A percentile compares a stretch with the other conserved stretches of the same genome.
phyloP scores from a whole-genome alignment of 2,329 filamentous ascomycete species.

The Sporothrix mexicana region DNA sequence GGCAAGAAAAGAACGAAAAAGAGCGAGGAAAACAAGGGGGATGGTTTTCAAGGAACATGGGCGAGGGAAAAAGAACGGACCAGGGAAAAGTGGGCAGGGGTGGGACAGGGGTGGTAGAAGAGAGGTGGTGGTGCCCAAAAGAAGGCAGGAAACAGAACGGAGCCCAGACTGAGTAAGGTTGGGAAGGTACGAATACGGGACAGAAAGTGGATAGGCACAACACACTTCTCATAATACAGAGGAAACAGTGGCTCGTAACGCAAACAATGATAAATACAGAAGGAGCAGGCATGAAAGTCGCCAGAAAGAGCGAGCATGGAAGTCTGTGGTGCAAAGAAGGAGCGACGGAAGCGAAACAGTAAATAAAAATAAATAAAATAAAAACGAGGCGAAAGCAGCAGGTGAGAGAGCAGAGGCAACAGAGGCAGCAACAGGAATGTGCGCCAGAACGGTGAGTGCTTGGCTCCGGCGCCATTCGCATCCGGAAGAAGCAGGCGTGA shows the following conservation, averaged over 20 bases:
- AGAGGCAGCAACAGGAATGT: slow-evolving; percentile 9
- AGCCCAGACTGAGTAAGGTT: slow-evolving; percentile 15
- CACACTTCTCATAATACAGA: neutral
- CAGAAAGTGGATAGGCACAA: neutral
- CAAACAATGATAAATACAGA: neutral
- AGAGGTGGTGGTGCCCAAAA: neutral
- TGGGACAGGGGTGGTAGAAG: slow-evolving; percentile 20
- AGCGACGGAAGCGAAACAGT: slow-evolving; percentile 17
- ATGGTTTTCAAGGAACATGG: slow-evolving; percentile 28
- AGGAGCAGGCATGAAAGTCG: neutral
- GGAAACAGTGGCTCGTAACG: slow-evolving; percentile 14
- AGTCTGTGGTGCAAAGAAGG: slow-evolving; percentile 11
- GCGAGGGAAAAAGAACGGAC: slow-evolving; percentile 26
- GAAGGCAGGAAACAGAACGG: neutral
- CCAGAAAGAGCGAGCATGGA: neutral
- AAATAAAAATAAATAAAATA: slow-evolving; percentile 15
- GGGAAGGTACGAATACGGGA: slow-evolving; percentile 23
- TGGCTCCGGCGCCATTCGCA: neutral
- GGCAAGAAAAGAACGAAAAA: slow-evolving; percentile 10
- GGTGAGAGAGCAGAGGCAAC: slow-evolving; percentile 16
- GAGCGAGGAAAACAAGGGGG: slow-evolving; percentile 24
- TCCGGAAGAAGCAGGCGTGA: slow-evolving; percentile 9
- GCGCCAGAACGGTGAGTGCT: neutral
- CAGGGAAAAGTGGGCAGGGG: slow-evolving; percentile 28
- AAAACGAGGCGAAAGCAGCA: neutral